Conservation (phyloP, 2,329 filamentous ascomycete species). For the Trichophyton benhamiae region DNA sequence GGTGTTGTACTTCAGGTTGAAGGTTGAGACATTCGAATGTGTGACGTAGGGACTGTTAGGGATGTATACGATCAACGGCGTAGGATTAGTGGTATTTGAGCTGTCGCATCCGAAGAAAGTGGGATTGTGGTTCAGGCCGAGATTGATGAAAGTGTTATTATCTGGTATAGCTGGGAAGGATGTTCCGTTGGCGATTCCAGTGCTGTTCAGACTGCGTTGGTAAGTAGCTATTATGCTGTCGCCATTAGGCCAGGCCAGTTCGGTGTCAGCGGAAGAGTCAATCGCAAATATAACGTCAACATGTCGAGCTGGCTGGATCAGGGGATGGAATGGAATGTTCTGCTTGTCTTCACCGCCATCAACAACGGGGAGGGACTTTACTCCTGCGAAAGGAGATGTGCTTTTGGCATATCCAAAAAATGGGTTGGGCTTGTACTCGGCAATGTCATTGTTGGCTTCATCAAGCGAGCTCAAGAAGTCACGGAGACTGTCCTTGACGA, state of each 20-base stretch:
- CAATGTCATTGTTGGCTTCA: slow-evolving; percentile 55
- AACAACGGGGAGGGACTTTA: slow-evolving; percentile 52
- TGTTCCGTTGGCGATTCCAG: slow-evolving; percentile 51
- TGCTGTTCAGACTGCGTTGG: slow-evolving; percentile 46
- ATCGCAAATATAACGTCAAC: slow-evolving; percentile 74
- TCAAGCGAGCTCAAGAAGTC: slow-evolving; percentile 46
- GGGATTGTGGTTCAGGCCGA: slow-evolving; percentile 59
- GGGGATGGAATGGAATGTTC: slow-evolving; percentile 65
- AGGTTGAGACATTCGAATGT: slow-evolving; percentile 69
- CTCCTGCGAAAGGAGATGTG: slow-evolving; percentile 46
- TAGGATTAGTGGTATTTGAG: slow-evolving; percentile 45
- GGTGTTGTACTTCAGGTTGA: slow-evolving; percentile 51
- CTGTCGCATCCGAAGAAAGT: slow-evolving; percentile 71
- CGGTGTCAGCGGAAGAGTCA: slow-evolving; percentile 64
- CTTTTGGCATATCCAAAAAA: slow-evolving; percentile 54
- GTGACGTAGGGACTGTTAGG: slow-evolving; percentile 72
- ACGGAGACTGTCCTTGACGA: slow-evolving; percentile 42
- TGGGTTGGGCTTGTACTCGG: slow-evolving; percentile 61
- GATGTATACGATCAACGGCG: slow-evolving; percentile 71
- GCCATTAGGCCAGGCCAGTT: slow-evolving; percentile 61
- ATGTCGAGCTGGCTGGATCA: slow-evolving; percentile 58
- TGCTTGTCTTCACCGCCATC: slow-evolving; percentile 69
- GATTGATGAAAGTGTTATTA: slow-evolving; percentile 64
- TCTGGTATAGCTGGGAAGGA: slow-evolving; percentile 62
- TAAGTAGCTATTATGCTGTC: slow-evolving; percentile 64